Evolutionary conservation across 2,329 filamentous ascomycete species (phyloP).

Genomic region (Paracoccidioides brasiliensis): DNA sequence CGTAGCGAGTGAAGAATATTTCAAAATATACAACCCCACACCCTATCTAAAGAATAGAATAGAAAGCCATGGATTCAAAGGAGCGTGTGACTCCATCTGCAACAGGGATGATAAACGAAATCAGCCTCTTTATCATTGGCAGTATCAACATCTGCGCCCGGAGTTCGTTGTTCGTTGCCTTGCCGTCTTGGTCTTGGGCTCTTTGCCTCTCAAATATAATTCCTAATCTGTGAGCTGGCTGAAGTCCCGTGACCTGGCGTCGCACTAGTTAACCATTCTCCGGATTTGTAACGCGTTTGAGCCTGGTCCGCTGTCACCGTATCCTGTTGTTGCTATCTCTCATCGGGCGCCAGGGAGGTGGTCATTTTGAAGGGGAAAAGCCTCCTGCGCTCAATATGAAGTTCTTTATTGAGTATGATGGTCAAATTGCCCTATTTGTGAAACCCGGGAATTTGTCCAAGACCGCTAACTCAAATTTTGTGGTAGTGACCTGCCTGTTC

Average conservation of each 20-base stretch:
- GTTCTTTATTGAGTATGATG: slow-evolving; percentile 58
- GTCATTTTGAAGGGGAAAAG: neutral
- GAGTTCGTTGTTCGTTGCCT: neutral
- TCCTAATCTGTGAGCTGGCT: too few relatives aligned
- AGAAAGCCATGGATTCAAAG: neutral
- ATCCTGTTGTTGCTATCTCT: neutral
- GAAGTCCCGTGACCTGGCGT: neutral
- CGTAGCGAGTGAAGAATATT: neutral
- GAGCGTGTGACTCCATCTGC: neutral
- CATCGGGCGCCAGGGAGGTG: neutral
- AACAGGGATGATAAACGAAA: neutral
- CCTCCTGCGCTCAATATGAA: slow-evolving; percentile 44
- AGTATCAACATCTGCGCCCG: neutral
- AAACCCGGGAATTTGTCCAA: neutral
- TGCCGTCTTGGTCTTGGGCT: too few relatives aligned
- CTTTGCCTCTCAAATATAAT: neutral
- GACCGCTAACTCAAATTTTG: slow-evolving; percentile 10
- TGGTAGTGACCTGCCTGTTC: slow-evolving; percentile 50
- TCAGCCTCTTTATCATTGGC: neutral
- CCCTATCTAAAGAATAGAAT: neutral
- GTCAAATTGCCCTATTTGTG: neutral
- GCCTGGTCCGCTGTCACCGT: neutral
- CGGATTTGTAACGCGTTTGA: neutral
- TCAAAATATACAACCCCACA: neutral
- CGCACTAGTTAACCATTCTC: neutral